Evolutionary conservation across 352 stramenopile genomes (phyloP).

Genomic region (Globisporangium rhizosaccharum): DNA sequence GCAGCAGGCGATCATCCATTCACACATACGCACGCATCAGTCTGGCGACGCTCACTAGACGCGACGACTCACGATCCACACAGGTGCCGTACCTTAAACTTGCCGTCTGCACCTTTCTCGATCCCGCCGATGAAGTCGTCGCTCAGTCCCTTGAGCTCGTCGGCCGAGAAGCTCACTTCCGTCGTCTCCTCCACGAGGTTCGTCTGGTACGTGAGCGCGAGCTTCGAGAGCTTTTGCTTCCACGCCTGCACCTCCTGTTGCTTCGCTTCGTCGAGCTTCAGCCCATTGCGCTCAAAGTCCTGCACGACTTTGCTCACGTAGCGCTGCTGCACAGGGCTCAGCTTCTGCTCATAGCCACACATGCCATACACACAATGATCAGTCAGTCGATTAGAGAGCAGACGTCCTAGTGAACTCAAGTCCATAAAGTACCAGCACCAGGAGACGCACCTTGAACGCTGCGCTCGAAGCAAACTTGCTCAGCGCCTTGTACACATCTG

Average conservation of each 20-base stretch:
- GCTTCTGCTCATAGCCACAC: slow-evolving; percentile 21
- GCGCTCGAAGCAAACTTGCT: slow-evolving; percentile 43
- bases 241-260: slow-evolving; percentile 67
- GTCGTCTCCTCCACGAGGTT: slow-evolving; percentile 86
- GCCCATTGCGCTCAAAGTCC: slow-evolving; percentile 84
- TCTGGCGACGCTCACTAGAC: too few relatives aligned
- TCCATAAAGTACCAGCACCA: too few relatives aligned
- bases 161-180: slow-evolving; percentile 65
- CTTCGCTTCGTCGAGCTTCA: slow-evolving; percentile 66
- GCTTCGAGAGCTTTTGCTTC: slow-evolving; percentile 84
- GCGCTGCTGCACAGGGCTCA: slow-evolving; percentile 56
- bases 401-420: too few relatives aligned
- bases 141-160: slow-evolving; percentile 75
- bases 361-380: background rate
- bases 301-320: slow-evolving; percentile 74
- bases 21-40: too few relatives aligned
- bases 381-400: slow-evolving; percentile 3
- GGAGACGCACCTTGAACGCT: slow-evolving; percentile 29
- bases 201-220: slow-evolving; percentile 79
- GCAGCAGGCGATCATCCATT: too few relatives aligned
- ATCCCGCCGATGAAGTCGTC: slow-evolving; percentile 75
- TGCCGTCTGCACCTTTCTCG: slow-evolving; percentile 61
- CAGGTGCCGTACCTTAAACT: slow-evolving; percentile 43
- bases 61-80: background rate
- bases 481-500: slow-evolving; percentile 80